phyloP scores from a whole-genome alignment of 2,329 filamentous ascomycete species.

The Aaosphaeria arxii region DNA sequence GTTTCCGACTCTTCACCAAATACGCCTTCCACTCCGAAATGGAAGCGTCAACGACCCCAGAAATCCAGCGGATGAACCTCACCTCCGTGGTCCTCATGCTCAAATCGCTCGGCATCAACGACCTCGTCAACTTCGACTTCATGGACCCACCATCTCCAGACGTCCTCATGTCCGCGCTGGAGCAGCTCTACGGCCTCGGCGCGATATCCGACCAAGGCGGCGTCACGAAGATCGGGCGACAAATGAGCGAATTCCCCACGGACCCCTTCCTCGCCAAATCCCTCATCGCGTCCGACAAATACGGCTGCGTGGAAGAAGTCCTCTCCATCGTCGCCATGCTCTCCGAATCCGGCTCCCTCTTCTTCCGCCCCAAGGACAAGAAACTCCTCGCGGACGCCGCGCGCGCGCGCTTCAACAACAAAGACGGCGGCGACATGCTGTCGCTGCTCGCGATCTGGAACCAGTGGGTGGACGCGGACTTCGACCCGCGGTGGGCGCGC shows the following conservation, averaged over 20 bases:
- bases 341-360: slow-evolving; percentile 80
- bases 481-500: slow-evolving; percentile 78
- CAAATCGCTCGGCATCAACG: slow-evolving; percentile 87
- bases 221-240: slow-evolving; percentile 83
- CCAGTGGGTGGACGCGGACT: slow-evolving; percentile 92
- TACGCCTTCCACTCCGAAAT: slow-evolving; percentile 94
- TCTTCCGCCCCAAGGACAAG: slow-evolving; percentile 95
- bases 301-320: slow-evolving; percentile 91
- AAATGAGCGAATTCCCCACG: slow-evolving; percentile 93
- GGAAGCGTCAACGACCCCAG: slow-evolving; percentile 85
- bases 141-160: slow-evolving; percentile 92
- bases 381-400: slow-evolving; percentile 94
- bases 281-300: slow-evolving; percentile 82
- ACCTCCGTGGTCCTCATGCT: slow-evolving; percentile 80
- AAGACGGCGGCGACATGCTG: slow-evolving; percentile 86
- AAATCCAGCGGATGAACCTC: slow-evolving; percentile 88
- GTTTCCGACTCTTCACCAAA: slow-evolving; percentile 90
- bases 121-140: slow-evolving; percentile 91
- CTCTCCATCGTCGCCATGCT: slow-evolving; percentile 94
- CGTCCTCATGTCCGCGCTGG: slow-evolving; percentile 81
- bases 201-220: slow-evolving; percentile 85
- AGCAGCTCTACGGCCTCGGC: slow-evolving; percentile 87
- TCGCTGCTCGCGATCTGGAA: slow-evolving; percentile 92
- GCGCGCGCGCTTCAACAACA: slow-evolving; percentile 80
- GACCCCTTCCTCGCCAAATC: slow-evolving; percentile 90